Percentiles rank a stretch among this genome's conserved stretches.
These are phyloP conservation scores for Beauveria pseudobassiana DNA, from an alignment of 2,329 filamentous ascomycete genomes.

Conservation along the genomic window DNA sequence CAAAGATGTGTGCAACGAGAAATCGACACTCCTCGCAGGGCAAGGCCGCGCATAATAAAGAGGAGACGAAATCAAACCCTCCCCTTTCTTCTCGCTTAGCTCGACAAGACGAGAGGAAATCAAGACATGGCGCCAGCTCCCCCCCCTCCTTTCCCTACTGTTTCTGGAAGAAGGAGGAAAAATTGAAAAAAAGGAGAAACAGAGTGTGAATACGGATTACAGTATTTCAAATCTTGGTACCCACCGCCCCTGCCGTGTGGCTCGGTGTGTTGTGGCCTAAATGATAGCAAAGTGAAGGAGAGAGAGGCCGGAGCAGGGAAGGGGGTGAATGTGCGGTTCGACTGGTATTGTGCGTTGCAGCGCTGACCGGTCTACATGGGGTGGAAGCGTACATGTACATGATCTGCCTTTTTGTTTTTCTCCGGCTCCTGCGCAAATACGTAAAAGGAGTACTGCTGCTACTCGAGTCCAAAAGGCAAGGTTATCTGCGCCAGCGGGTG, in stretches of 20 bases:
- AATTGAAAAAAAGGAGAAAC: neutral
- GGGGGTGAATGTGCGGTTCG: neutral
- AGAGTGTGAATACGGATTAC: too few species aligned
- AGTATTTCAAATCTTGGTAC: neutral
- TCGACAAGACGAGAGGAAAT: too few species aligned
- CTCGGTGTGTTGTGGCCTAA: neutral
- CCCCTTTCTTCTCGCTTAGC: neutral
- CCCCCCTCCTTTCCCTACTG: neutral
- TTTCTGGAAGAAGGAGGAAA: neutral
- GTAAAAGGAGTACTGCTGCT: neutral
- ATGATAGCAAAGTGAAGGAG: neutral
- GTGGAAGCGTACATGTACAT: neutral
- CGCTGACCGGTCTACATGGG: neutral
- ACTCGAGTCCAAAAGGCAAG: neutral
- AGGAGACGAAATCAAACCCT: neutral
- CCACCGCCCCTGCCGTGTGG: neutral
- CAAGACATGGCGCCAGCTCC: too few species aligned
- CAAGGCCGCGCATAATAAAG: neutral
- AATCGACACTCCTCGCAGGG: neutral
- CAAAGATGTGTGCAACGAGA: constrained; percentile 1
- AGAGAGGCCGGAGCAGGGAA: neutral
- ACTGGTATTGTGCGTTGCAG: neutral
- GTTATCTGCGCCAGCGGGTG: neutral
- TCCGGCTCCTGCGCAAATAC: too few species aligned
- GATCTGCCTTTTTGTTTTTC: neutral